Conservation (phyloP, 805 yeast genomes). For the Metschnikowia baotianmanensis region DNA sequence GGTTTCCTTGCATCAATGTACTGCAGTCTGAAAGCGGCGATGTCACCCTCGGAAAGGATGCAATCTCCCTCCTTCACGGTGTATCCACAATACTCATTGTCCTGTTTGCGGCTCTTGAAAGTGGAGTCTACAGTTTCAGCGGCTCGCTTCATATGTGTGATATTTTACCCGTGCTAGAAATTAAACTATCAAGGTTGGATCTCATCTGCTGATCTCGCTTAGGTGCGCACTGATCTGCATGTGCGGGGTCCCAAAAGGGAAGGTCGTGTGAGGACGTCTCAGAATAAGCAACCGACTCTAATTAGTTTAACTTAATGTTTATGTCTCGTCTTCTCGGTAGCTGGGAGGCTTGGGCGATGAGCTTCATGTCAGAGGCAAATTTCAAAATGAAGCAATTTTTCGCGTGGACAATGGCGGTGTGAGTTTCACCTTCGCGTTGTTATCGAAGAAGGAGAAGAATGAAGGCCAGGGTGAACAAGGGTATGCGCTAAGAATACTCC, state of each 20-base stretch:
- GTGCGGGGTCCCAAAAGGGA: background rate
- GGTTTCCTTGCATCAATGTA: constrained; percentile 49
- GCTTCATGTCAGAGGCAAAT: background rate
- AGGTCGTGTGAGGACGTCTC: constrained; percentile 2
- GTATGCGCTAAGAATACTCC: background rate
- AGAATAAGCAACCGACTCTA: background rate
- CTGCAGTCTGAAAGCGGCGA: constrained; percentile 31
- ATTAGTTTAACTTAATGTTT: background rate
- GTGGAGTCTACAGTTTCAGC: background rate
- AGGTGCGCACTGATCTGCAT: constrained; percentile 4
- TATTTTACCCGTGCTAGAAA: no score
- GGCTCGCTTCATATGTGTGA: constrained; percentile 8
- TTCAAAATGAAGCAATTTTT: background rate
- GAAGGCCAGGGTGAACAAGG: background rate
- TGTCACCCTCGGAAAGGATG: constrained; percentile 4
- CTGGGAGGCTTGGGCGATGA: background rate
- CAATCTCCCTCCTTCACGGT: constrained; percentile 3
- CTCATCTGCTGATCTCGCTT: constrained; percentile 2
- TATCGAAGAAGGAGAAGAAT: background rate
- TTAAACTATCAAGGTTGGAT: no score
- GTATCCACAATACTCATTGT: constrained; percentile 15
- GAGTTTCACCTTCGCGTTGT: background rate
- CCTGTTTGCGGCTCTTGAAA: constrained; percentile 1
- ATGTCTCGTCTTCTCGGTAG: background rate
- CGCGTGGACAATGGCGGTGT: background rate